Conservation (phyloP, 768 basidiomycete genomes). For the Termitomyces sp. region DNA sequence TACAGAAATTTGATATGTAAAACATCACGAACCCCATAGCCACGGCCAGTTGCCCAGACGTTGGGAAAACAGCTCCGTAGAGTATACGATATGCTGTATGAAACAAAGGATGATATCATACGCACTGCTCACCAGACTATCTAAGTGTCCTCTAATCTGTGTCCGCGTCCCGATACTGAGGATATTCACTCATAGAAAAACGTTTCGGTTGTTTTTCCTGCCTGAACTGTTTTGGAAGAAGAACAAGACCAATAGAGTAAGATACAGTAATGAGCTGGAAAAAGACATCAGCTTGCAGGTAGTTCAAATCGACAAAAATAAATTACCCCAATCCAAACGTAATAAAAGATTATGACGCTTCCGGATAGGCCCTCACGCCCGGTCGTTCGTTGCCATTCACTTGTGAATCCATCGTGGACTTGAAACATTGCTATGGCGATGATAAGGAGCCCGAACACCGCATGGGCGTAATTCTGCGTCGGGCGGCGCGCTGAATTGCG, state of each 20-base stretch:
- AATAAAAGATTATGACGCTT: slow-evolving; percentile 39
- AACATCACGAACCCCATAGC: background rate
- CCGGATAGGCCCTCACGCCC: slow-evolving; percentile 36
- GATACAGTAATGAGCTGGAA: slow-evolving; percentile 37
- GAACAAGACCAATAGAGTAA: slow-evolving; percentile 38
- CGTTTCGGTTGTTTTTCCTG: slow-evolving; percentile 38
- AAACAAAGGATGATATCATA: background rate
- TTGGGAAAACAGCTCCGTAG: background rate
- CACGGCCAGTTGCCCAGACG: background rate
- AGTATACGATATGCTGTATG: background rate
- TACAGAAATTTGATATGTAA: background rate
- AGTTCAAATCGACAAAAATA: background rate
- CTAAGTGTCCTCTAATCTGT: background rate
- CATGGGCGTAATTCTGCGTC: slow-evolving; percentile 57
- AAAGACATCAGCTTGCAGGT: slow-evolving; percentile 1
- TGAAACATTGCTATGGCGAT: slow-evolving; percentile 50
- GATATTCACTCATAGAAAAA: slow-evolving; percentile 7
- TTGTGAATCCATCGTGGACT: slow-evolving; percentile 41
- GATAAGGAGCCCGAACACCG: slow-evolving; percentile 46
- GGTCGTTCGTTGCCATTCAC: slow-evolving; percentile 48
- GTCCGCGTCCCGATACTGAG: slow-evolving; percentile 1
- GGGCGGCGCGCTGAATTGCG: slow-evolving; percentile 34
- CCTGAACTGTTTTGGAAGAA: slow-evolving; percentile 44
- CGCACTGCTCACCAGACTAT: background rate
- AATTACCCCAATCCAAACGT: slow-evolving; percentile 48